Conservation (phyloP, 352 stramenopile species). For the Phytophthora fragariae region DNA sequence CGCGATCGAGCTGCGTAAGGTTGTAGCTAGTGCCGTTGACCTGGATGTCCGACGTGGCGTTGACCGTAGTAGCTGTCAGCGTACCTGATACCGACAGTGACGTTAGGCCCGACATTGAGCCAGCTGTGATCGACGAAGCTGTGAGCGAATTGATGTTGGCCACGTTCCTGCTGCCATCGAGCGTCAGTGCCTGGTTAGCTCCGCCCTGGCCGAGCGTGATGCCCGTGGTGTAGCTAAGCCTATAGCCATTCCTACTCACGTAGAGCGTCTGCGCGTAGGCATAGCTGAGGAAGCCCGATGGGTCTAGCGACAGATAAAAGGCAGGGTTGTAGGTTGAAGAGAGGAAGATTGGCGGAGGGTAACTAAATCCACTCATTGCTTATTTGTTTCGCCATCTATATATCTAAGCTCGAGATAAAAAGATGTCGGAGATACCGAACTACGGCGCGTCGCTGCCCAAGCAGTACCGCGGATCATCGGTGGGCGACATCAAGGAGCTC, state of each 20-base stretch:
- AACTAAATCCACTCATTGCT: constrained; percentile 26
- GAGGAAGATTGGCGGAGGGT: constrained; percentile 19
- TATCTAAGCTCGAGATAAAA: constrained; percentile 7
- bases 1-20: too few species aligned
- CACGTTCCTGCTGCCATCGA: neutral
- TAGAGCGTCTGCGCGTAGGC: constrained; percentile 26
- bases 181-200: neutral
- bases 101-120: too few species aligned
- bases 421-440: constrained; percentile 23
- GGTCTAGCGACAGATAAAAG: constrained; percentile 21
- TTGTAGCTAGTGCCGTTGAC: too few species aligned
- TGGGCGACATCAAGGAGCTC: constrained; percentile 17
- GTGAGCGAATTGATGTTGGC: too few species aligned
- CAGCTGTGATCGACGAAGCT: too few species aligned
- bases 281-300: constrained; percentile 11
- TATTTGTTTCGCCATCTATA: constrained; percentile 19
- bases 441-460: constrained; percentile 17
- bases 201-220: neutral
- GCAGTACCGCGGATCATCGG: constrained; percentile 4
- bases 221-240: neutral
- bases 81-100: too few species aligned
- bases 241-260: constrained; percentile 20
- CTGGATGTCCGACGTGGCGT: too few species aligned
- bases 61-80: too few species aligned
- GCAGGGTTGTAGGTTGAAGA: constrained; percentile 25